Percentiles rank a stretch among this genome's conserved stretches.
Conservation (phyloP, 768 basidiomycete species). For the Suillus brevipes region DNA sequence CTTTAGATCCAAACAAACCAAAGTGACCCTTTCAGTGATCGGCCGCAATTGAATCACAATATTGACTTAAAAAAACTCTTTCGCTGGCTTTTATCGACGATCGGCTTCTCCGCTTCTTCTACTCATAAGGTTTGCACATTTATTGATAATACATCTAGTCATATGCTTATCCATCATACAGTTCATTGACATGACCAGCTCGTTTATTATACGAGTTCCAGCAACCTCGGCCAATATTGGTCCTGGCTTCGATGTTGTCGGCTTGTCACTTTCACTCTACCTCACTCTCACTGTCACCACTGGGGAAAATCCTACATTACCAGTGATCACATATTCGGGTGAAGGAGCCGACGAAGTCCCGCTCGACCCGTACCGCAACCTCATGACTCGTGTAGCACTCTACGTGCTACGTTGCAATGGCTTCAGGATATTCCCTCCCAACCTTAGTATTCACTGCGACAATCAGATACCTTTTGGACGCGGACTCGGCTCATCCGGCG, state of each 20-base stretch:
- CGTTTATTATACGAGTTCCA: slow-evolving; percentile 79
- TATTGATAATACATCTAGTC: background rate
- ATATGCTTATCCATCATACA: background rate
- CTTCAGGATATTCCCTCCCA: slow-evolving; percentile 72
- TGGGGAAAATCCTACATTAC: slow-evolving; percentile 40
- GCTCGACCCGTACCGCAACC: slow-evolving; percentile 93
- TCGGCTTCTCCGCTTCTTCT: background rate
- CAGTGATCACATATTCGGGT: slow-evolving; percentile 76
- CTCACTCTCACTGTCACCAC: slow-evolving; percentile 71
- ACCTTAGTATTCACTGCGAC: slow-evolving; percentile 71
- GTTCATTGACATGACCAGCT: slow-evolving; percentile 21
- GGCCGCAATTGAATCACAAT: background rate
- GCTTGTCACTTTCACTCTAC: slow-evolving; percentile 89
- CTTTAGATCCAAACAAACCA: slow-evolving; percentile 10
- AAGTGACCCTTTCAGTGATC: background rate
- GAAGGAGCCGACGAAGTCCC: slow-evolving; percentile 92
- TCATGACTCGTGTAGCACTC: slow-evolving; percentile 94
- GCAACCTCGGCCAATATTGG: slow-evolving; percentile 99
- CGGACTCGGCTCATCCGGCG: slow-evolving; percentile 95
- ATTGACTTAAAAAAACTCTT: background rate
- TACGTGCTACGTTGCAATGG: slow-evolving; percentile 93
- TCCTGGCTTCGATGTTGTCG: slow-evolving; percentile 98
- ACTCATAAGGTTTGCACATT: background rate
- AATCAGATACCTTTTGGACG: slow-evolving; percentile 99
- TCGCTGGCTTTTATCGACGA: background rate